Percentiles rank a stretch among this genome's conserved stretches.
Conservation (phyloP, 1,284 basidiomycete species). For the Agaricales sp. region DNA sequence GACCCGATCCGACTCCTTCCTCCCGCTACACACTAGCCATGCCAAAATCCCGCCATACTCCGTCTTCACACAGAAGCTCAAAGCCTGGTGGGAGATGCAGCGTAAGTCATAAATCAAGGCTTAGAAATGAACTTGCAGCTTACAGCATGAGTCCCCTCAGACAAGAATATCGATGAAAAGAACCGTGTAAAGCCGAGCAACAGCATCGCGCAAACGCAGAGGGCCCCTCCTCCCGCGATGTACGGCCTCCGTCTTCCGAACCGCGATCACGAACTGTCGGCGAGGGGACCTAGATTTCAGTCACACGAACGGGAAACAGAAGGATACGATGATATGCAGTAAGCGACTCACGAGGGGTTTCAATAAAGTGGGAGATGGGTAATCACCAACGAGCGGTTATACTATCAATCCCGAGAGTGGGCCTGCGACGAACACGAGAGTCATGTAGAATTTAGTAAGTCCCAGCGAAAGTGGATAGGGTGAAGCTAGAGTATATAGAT, state of each 20-base stretch:
- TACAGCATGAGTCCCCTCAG: constrained; percentile 25
- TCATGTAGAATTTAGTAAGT: constrained; percentile 79
- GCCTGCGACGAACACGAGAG: constrained; percentile 90
- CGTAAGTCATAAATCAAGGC: too few species aligned
- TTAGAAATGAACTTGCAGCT: too few species aligned
- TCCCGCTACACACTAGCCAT: too few species aligned
- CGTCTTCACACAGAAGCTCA: too few species aligned
- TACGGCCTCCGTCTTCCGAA: constrained; percentile 82
- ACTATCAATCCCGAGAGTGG: constrained; percentile 87
- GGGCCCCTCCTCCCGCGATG: constrained; percentile 60
- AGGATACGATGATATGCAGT: too few species aligned
- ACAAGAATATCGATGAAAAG: constrained; percentile 55
- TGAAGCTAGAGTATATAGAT: too few species aligned
- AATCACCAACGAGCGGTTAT: constrained; percentile 75
- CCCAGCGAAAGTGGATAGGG: constrained; percentile 90
- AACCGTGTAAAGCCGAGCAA: constrained; percentile 78
- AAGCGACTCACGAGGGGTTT: too few species aligned
- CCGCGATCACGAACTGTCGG: constrained; percentile 80
- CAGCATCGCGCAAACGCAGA: constrained; percentile 70
- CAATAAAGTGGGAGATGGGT: background rate
- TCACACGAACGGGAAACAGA: too few species aligned
- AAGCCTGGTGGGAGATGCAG: too few species aligned
- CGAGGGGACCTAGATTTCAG: constrained; percentile 65
- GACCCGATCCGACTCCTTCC: too few species aligned
- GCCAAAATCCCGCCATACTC: too few species aligned